These are phyloP conservation scores for Fusarium guadeloupense DNA, from an alignment of 2,329 filamentous ascomycete species.

Conservation along the genomic window DNA sequence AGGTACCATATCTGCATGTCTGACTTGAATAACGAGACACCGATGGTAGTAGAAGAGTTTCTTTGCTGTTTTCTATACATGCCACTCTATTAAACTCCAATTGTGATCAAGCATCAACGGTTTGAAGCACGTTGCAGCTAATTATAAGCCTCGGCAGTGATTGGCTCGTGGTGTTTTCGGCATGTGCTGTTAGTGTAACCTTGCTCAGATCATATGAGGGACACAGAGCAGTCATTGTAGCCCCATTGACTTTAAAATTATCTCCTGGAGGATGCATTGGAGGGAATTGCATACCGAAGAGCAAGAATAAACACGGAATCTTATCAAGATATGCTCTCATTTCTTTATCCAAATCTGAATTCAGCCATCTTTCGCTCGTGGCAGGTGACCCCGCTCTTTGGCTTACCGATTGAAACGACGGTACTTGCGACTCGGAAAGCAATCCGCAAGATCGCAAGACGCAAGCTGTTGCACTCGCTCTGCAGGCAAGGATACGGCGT, in stretches of 20 bases:
- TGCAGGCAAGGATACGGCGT: not conserved
- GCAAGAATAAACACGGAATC: not conserved
- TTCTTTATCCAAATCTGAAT: slow-evolving; percentile 7
- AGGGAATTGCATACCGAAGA: not conserved
- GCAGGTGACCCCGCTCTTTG: slow-evolving; percentile 30
- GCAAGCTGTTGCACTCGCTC: not conserved
- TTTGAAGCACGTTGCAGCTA: not conserved
- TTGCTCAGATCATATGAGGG: not conserved
- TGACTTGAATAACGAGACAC: not conserved
- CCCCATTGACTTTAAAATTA: too few relatives aligned
- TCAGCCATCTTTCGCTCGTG: not conserved
- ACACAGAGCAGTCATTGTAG: too few relatives aligned
- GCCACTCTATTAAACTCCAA: too few relatives aligned
- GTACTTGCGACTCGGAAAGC: not conserved
- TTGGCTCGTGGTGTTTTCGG: not conserved
- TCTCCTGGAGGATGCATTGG: not conserved
- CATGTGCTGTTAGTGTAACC: not conserved
- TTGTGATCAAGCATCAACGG: too few relatives aligned
- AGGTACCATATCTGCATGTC: slow-evolving; percentile 7
- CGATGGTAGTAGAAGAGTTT: too few relatives aligned
- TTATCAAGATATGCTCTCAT: not conserved
- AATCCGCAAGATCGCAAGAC: not conserved
- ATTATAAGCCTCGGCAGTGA: not conserved
- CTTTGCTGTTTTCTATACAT: too few relatives aligned
- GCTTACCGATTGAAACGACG: not conserved